Evolutionary conservation across 2,329 filamentous ascomycete species (phyloP).

Genomic region (Fusarium floridanum): DNA sequence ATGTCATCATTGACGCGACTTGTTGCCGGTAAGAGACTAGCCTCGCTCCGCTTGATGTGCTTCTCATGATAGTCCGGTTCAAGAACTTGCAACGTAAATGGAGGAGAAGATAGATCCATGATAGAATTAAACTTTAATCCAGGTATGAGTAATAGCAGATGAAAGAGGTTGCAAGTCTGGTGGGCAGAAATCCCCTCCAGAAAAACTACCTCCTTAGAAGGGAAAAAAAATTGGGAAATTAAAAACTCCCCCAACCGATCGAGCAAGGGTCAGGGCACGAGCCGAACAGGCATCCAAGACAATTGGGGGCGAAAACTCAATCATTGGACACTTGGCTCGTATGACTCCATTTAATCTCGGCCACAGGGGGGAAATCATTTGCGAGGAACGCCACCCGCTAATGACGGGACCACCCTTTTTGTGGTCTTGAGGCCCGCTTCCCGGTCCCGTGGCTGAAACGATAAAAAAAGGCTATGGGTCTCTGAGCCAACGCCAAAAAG

Average conservation of each 20-base stretch:
- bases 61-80: constrained; percentile 5
- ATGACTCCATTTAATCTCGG: background rate
- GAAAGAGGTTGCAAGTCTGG: background rate
- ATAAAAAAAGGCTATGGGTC: background rate
- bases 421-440: background rate
- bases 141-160: background rate
- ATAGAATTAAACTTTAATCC: background rate
- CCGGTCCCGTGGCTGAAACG: background rate
- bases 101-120: constrained; percentile 8
- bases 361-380: background rate
- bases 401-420: constrained; percentile 2
- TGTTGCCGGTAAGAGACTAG: constrained; percentile 24
- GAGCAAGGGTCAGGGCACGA: background rate
- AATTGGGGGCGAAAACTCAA: background rate
- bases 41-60: background rate
- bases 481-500: background rate
- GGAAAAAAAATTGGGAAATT: background rate
- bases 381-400: background rate
- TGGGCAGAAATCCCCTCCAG: background rate
- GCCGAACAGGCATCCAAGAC: background rate
- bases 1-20: constrained; percentile 33
- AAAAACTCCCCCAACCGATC: background rate
- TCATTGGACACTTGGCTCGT: background rate
- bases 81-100: constrained; percentile 25
- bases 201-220: background rate